These are phyloP conservation scores for Asclepias syriaca DNA, from an alignment of 257 asterid species.

Conservation along the genomic window DNA sequence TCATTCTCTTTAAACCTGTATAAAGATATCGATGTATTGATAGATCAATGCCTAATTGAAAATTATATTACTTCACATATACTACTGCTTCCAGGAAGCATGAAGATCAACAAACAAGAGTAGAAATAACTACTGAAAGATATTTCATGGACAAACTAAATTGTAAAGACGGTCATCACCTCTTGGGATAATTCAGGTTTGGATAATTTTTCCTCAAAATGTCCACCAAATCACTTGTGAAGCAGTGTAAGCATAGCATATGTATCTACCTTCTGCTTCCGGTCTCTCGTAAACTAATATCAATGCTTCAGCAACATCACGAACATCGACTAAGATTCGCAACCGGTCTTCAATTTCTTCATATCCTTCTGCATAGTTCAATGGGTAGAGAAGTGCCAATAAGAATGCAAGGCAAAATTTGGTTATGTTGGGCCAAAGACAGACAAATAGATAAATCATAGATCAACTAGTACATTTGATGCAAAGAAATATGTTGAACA, in stretches of 20 bases:
- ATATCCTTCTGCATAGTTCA: slow-evolving; percentile 40
- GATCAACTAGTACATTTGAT: no score
- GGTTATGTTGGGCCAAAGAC: no score
- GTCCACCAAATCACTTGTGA: slow-evolving; percentile 38
- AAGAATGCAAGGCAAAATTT: no score
- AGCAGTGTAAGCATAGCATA: slow-evolving; percentile 43
- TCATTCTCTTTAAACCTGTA: slow-evolving; percentile 48
- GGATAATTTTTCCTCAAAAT: slow-evolving; percentile 47
- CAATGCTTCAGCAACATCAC: slow-evolving; percentile 61
- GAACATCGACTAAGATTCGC: slow-evolving; percentile 51
- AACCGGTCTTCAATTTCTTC: slow-evolving; percentile 38
- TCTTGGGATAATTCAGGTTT: slow-evolving; percentile 52
- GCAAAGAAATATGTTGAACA: no score
- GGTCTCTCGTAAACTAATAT: slow-evolving; percentile 49
- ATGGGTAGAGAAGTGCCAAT: neutral
- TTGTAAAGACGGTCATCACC: slow-evolving; percentile 26
- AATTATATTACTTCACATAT: neutral
- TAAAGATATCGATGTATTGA: neutral
- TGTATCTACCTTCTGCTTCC: slow-evolving; percentile 69
- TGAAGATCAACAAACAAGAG: neutral
- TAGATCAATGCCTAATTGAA: neutral
- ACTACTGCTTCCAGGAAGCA: neutral
- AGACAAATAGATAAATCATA: no score
- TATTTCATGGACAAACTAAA: neutral
- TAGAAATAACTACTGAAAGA: neutral